These are phyloP conservation scores for Pseudocercospora cruenta DNA, from an alignment of 2,329 filamentous ascomycete genomes.

Conservation along the genomic window DNA sequence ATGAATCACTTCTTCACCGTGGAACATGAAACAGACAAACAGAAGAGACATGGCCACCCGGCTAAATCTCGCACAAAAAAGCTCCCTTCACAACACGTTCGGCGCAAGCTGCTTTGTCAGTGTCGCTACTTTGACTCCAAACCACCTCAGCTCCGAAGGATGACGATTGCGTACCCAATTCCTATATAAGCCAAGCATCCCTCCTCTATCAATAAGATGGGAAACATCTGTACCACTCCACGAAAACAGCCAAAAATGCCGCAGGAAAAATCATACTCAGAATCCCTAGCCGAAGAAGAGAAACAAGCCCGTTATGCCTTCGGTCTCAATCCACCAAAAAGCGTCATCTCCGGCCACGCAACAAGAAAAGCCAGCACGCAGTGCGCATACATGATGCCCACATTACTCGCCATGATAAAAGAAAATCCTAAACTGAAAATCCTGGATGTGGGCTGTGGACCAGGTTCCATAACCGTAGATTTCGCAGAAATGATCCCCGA, in stretches of 20 bases:
- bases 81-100: neutral
- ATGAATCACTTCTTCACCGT: neutral
- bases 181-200: neutral
- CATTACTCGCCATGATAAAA: neutral
- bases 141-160: neutral
- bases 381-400: constrained; percentile 24
- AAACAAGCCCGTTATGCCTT: neutral
- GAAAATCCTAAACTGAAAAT: constrained; percentile 36
- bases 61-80: neutral
- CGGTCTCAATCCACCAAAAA: neutral
- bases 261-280: neutral
- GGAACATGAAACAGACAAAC: neutral
- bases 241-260: neutral
- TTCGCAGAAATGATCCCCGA: constrained; percentile 33
- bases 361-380: constrained; percentile 1
- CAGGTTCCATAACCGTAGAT: constrained; percentile 44
- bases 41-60: neutral
- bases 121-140: neutral
- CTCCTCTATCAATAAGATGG: neutral
- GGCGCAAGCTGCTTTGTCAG: neutral
- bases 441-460: constrained; percentile 44
- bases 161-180: neutral
- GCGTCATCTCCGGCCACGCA: neutral
- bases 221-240: neutral
- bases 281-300: neutral